Evolutionary conservation across 2,329 filamentous ascomycete genomes (phyloP).

Genomic region (Colletotrichum truncatum): DNA sequence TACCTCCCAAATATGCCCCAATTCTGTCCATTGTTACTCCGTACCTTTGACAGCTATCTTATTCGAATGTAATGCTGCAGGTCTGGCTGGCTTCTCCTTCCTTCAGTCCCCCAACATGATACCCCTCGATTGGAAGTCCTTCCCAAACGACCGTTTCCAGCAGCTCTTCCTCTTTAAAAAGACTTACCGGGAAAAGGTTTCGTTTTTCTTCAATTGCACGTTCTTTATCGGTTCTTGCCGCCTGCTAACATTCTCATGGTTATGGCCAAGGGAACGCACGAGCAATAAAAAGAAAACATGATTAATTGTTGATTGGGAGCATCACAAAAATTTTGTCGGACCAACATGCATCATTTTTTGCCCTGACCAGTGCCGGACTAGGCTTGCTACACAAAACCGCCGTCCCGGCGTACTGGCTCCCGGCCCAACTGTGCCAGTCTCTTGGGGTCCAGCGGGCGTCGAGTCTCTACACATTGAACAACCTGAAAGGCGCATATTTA

Average conservation of each 20-base stretch:
- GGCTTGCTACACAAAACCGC: slow-evolving; percentile 24
- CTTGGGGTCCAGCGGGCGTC: slow-evolving; percentile 6
- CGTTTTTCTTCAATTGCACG: neutral
- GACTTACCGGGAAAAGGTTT: neutral
- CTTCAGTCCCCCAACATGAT: neutral
- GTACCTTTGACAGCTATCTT: neutral
- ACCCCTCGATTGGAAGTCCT: neutral
- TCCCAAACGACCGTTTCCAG: slow-evolving; percentile 3
- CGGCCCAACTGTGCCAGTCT: slow-evolving; percentile 15
- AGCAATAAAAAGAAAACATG: slow-evolving; percentile 5
- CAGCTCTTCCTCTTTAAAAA: neutral
- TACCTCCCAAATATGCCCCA: neutral
- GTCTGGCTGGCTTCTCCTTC: slow-evolving; percentile 6
- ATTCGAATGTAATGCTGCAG: neutral
- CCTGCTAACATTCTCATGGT: slow-evolving; percentile 4
- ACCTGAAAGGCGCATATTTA: neutral
- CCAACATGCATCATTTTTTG: slow-evolving; percentile 19
- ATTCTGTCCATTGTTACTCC: neutral
- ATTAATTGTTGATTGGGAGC: neutral
- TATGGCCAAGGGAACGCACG: slow-evolving; percentile 13
- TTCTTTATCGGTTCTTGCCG: slow-evolving; percentile 7
- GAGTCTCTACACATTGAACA: slow-evolving; percentile 4
- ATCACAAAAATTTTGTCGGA: neutral
- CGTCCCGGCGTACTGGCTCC: slow-evolving; percentile 29
- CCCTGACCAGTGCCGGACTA: slow-evolving; percentile 24